Percentiles rank a stretch among this genome's conserved stretches.
phyloP scores from a whole-genome alignment of 495 filamentous ascomycete genomes.

The Saxophila tyrrhenica region DNA sequence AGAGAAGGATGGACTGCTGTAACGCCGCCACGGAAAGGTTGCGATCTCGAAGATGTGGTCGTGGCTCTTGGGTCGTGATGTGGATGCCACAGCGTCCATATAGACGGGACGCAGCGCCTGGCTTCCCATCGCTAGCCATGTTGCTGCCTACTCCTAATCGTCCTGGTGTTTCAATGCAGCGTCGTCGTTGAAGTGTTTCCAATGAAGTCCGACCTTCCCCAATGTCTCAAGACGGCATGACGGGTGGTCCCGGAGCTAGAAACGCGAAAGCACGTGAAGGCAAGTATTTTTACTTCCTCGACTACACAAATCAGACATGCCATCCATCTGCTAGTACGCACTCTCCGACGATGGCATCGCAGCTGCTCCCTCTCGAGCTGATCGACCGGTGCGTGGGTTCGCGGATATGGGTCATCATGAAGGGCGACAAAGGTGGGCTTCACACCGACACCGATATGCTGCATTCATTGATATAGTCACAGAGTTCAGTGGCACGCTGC shows the following conservation, averaged over 20 bases:
- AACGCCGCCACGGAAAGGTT: background rate
- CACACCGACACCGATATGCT: background rate
- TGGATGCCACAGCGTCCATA: background rate
- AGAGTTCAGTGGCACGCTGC: slow-evolving; percentile 90
- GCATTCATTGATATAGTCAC: slow-evolving; percentile 25
- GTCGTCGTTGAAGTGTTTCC: background rate
- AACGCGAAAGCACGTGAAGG: background rate
- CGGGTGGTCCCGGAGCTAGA: background rate
- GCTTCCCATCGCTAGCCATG: slow-evolving; percentile 4
- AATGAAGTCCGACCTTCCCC: background rate
- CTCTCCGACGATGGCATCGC: slow-evolving; percentile 7
- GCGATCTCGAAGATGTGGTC: background rate
- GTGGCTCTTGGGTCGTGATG: background rate
- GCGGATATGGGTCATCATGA: slow-evolving; percentile 98
- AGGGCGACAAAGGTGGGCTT: slow-evolving; percentile 73
- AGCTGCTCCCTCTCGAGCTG: slow-evolving; percentile 50
- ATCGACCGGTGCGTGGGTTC: slow-evolving; percentile 99
- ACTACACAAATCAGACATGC: background rate
- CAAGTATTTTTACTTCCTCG: background rate
- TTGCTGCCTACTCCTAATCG: background rate
- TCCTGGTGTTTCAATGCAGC: background rate
- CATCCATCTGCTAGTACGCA: background rate
- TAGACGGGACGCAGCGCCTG: background rate
- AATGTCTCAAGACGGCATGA: background rate
- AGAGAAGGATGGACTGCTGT: background rate